Evolutionary conservation across 2,329 filamentous ascomycete species (phyloP), one percentile per base, ranked within the genome.

Genomic region (Penicillium paneum): DNA sequence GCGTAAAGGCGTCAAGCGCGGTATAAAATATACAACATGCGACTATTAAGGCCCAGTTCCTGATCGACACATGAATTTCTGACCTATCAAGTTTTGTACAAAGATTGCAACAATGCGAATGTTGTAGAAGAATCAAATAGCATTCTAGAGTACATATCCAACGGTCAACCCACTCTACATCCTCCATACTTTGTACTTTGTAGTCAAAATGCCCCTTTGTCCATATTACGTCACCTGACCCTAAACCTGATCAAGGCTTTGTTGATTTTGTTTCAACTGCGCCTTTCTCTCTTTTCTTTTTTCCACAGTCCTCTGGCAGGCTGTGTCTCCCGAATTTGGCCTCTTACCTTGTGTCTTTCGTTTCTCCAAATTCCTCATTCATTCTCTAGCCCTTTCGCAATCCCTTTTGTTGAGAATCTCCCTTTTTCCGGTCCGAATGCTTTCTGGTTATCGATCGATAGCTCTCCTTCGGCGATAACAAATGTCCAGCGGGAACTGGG

Each of bases 401-500:
- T 35, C 26, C 21, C 46, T 31, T 44, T 52, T 38, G 47, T 49
- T 49, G 47, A 46, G 12, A 46, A 29, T 26, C 36, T 41, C 17
- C n/a, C 24, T 26, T 35, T 50, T 28, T 41, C 40, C 43, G 13
- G 34, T 12, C 24, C 51, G 40, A 24, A 38, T 24, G 15, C 19
- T n/a, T 31, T 24, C 38, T 45, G 52, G 48, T 42, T 46, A 39
- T 41, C 39, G 42, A 39, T 51, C 41, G 44, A 51, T 54, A 52
- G 40, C 58, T 52, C 56, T 48, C 50, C 54, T 34, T 39, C 45
- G 54, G 44, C 59, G 63, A 59, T 59, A 67, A 72, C 71, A 67
- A 75, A 75, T 75, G 72, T 74, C 70, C 71, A 71, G 62, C 69
- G 63, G 64, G 67, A 65, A 63, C 67, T 69, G 66, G 62, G 60